Evolutionary conservation across 1,284 basidiomycete species (phyloP).

Genomic region (Sanghuangporus sanghuang): DNA sequence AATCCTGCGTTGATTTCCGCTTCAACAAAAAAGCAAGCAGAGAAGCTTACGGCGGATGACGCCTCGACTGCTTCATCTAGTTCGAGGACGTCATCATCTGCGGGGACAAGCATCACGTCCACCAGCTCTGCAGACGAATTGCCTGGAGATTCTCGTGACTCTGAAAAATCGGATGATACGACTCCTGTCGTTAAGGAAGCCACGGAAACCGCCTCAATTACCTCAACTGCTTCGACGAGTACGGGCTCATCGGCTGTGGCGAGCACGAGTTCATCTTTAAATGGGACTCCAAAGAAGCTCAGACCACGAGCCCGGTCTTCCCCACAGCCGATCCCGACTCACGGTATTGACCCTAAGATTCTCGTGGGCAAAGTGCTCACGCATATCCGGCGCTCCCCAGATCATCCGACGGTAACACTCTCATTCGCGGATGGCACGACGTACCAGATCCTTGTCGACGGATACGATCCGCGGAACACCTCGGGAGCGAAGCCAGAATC

Average conservation of each 20-base stretch:
- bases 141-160: background rate
- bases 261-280: constrained; percentile 21
- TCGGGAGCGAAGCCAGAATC: background rate
- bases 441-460: constrained; percentile 57
- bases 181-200: background rate
- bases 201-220: background rate
- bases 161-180: background rate
- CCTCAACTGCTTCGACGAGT: constrained; percentile 17
- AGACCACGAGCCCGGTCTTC: constrained; percentile 26
- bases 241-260: constrained; percentile 16
- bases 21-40: background rate
- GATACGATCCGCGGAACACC: constrained; percentile 46
- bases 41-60: background rate
- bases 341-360: constrained; percentile 42
- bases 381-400: constrained; percentile 42
- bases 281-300: constrained; percentile 23
- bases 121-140: background rate
- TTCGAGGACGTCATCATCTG: background rate
- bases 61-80: background rate
- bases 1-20: background rate
- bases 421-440: constrained; percentile 47
- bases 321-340: constrained; percentile 30
- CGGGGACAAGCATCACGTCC: background rate
- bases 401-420: constrained; percentile 52
- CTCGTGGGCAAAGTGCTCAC: constrained; percentile 50